Conservation (phyloP, 768 basidiomycete genomes). For the Phylloporus sp. region DNA sequence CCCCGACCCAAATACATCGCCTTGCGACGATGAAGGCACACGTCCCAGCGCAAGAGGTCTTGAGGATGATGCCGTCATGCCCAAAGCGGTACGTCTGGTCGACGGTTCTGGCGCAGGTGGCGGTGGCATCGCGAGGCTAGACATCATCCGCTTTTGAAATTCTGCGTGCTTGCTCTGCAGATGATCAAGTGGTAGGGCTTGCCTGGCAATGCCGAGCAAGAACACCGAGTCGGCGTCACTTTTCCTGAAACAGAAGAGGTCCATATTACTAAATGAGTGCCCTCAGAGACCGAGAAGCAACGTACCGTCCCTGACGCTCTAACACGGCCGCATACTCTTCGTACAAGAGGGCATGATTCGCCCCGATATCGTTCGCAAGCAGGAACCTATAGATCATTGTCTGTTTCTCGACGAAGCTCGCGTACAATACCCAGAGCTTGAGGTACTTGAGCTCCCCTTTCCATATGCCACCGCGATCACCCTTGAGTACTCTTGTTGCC, state of each 20-base stretch:
- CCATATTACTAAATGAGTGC: slow-evolving; percentile 15
- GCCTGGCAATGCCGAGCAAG: slow-evolving; percentile 80
- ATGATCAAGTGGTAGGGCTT: slow-evolving; percentile 74
- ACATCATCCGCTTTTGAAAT: slow-evolving; percentile 91
- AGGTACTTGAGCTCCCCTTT: slow-evolving; percentile 79
- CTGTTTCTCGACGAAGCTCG: slow-evolving; percentile 86
- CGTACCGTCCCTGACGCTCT: slow-evolving; percentile 78
- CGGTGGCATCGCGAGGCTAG: slow-evolving; percentile 35
- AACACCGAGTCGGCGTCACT: slow-evolving; percentile 88
- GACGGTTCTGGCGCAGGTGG: slow-evolving; percentile 35
- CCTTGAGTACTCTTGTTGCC: slow-evolving; percentile 80
- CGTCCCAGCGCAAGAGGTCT: slow-evolving; percentile 14
- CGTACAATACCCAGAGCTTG: slow-evolving; percentile 92
- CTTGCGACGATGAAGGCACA: slow-evolving; percentile 16
- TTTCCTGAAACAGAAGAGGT: slow-evolving; percentile 45
- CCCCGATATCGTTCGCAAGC: slow-evolving; percentile 87
- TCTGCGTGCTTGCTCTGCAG: slow-evolving; percentile 74
- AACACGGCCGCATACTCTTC: slow-evolving; percentile 87
- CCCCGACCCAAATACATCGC: slow-evolving; percentile 30
- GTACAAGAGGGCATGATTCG: slow-evolving; percentile 73
- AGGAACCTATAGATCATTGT: slow-evolving; percentile 86
- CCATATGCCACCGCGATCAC: slow-evolving; percentile 70
- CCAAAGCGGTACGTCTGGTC: slow-evolving; percentile 41
- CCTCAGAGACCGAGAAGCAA: slow-evolving; percentile 28
- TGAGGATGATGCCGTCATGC: slow-evolving; percentile 37